phyloP scores from a whole-genome alignment of 805 yeast species.

The Pichia rugopelliculosa region DNA sequence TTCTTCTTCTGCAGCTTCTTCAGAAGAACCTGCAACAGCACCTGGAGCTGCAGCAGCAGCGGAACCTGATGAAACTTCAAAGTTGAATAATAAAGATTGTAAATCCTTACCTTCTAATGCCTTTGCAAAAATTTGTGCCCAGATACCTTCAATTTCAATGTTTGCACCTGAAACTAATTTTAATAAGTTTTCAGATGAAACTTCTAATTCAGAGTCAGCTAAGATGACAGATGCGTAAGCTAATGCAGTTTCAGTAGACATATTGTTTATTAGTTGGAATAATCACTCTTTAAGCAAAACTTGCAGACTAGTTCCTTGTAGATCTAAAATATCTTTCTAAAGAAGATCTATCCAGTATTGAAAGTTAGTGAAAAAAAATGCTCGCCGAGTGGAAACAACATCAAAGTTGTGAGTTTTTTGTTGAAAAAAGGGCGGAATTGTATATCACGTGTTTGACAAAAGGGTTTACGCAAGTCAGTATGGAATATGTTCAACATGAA shows the following conservation, averaged over 20 bases:
- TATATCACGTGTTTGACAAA: too few relatives aligned
- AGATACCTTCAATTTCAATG: constrained; percentile 66
- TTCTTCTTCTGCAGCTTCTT: constrained; percentile 47
- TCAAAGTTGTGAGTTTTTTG: not conserved
- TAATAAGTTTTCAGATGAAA: constrained; percentile 74
- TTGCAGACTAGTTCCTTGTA: constrained; percentile 34
- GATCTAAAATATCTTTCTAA: not conserved
- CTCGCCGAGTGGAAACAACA: not conserved
- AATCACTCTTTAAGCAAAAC: constrained; percentile 36
- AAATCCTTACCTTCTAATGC: constrained; percentile 77
- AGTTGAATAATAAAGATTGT: constrained; percentile 57
- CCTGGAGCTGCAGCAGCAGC: constrained; percentile 43
- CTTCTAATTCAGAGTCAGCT: constrained; percentile 94
- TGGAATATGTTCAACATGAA: too few relatives aligned
- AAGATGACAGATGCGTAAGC: constrained; percentile 97
- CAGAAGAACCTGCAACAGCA: constrained; percentile 41
- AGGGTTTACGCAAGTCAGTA: too few relatives aligned
- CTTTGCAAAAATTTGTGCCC: constrained; percentile 79
- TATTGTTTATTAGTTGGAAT: constrained; percentile 33
- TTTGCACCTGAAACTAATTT: constrained; percentile 71
- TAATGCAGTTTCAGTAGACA: constrained; percentile 88
- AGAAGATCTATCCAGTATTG: not conserved
- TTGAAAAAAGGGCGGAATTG: not conserved
- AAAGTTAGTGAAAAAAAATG: not conserved
- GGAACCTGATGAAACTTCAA: constrained; percentile 43